Evolutionary conservation across 148 eudicot genomes (phyloP).

Genomic region (Pharnaceum exiguum): DNA sequence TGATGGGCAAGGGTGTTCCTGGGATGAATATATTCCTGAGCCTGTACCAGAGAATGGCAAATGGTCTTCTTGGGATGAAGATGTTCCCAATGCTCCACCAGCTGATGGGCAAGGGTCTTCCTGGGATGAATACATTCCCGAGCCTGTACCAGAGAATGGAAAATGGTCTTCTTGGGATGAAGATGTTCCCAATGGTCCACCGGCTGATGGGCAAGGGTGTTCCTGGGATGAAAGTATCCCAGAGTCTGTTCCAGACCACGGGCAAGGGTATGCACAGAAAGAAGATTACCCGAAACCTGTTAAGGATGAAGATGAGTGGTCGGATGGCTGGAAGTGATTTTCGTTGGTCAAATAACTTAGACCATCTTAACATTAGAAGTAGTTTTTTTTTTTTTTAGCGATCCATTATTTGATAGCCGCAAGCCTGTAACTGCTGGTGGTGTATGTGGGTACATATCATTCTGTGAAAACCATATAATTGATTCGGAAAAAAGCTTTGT

Average conservation of each 20-base stretch:
- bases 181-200: background rate
- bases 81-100: no score
- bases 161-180: background rate
- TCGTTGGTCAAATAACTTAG: background rate
- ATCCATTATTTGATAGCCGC: background rate
- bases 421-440: no score
- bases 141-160: no score
- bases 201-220: background rate
- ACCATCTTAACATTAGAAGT: background rate
- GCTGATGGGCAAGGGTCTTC: no score
- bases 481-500: no score
- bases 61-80: no score
- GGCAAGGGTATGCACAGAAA: constrained; percentile 7
- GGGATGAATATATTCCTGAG: no score
- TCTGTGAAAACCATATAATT: no score
- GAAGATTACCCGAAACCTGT: constrained; percentile 23
- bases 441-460: no score
- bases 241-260: background rate
- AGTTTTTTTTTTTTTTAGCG: background rate
- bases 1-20: background rate
- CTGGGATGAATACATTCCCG: no score
- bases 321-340: constrained; percentile 53
- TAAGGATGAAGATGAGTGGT: constrained; percentile 45
- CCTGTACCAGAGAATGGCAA: no score
- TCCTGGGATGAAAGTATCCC: background rate